phyloP scores from a whole-genome alignment of 1,139 yeast genomes.

The Taphrina sp. region DNA sequence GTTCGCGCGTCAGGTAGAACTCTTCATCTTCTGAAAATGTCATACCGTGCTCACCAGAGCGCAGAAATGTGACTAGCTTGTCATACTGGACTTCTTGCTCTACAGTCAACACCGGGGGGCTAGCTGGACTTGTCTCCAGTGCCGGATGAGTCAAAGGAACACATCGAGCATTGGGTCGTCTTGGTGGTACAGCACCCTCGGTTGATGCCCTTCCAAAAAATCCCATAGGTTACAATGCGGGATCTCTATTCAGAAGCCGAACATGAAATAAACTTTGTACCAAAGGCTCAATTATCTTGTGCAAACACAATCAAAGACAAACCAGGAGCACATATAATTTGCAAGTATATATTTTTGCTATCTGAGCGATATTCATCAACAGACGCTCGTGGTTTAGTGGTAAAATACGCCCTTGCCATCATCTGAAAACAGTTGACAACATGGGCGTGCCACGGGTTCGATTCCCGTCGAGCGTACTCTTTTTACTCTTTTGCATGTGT shows the following conservation, averaged over 20 bases:
- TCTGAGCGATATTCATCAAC: background rate
- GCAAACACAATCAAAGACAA: too few species aligned
- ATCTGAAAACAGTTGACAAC: too few species aligned
- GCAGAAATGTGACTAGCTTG: background rate
- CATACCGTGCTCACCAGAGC: constrained; percentile 12
- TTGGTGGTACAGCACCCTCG: background rate
- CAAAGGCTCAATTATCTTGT: too few species aligned
- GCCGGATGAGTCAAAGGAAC: constrained; percentile 2
- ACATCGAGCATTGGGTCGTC: constrained; percentile 6
- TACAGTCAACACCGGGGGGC: background rate
- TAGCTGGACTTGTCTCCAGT: background rate
- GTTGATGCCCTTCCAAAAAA: constrained; percentile 1
- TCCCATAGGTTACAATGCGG: constrained; percentile 1
- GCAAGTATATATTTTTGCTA: background rate
- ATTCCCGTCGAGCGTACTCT: constrained; percentile 23
- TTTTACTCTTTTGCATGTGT: too few species aligned
- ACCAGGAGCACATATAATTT: background rate
- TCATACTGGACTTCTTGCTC: constrained; percentile 4
- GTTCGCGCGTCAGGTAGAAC: constrained; percentile 64
- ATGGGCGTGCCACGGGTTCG: constrained; percentile 29
- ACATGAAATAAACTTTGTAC: too few species aligned
- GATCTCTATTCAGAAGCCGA: too few species aligned
- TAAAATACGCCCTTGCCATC: constrained; percentile 27
- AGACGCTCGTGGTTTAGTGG: constrained; percentile 24
- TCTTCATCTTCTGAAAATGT: constrained; percentile 17